Base-by-base conservation (phyloP, 176 grass and related monocot genomes). In the Oropetium thomaeum region DNA sequence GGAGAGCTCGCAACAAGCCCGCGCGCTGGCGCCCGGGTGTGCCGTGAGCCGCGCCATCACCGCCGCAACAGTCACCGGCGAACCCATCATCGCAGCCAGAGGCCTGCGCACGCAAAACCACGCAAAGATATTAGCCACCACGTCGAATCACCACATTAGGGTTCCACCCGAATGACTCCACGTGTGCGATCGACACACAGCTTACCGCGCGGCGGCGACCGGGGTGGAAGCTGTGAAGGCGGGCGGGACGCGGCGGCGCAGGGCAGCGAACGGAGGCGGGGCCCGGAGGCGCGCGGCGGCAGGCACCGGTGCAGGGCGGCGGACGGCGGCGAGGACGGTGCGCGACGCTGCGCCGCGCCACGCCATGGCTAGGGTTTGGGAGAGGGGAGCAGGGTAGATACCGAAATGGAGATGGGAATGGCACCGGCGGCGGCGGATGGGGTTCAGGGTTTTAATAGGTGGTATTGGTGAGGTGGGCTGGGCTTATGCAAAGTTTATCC, bases 1-100 rank as follows among this genome's bases (percentile, higher is more conserved):
- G 70, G 92, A 99, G 22, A 99, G 96, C 91, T 99, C 96, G 77
- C 96, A 99, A 80, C 92, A 99, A 10, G 89, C 92, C 48, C 96
- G 88, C 70, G 73, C 92, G 79, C 79, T 91, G 37, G 62, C 96
- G 0, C 80, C 90, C 6, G 93, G 73, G 61, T 99, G 96, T 34
- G 87, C 90, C 67, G 96, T 99, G 75, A 98, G 72, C 26, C 96
- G 81, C 45, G 89, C 82, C 43, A 89, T 72, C 54, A 87, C 66
- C 47, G 63, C 54, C 32, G 84, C 64, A 65, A 81, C 43, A 20
- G 87, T 88, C 57, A 96, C 63, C 30, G 70, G 80, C 53, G 86
- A 79, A 5, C 80, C 86, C 86, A 88, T 80, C 75, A 99, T 26
- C 64, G 85, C 79, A 55, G 89, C 96, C 48, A 96, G 60, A 17